A percentile compares a stretch with the other conserved stretches of the same genome.
These are phyloP conservation scores for Durio zibethinus DNA, from an alignment of 345 rosid species.

Conservation along the genomic window DNA sequence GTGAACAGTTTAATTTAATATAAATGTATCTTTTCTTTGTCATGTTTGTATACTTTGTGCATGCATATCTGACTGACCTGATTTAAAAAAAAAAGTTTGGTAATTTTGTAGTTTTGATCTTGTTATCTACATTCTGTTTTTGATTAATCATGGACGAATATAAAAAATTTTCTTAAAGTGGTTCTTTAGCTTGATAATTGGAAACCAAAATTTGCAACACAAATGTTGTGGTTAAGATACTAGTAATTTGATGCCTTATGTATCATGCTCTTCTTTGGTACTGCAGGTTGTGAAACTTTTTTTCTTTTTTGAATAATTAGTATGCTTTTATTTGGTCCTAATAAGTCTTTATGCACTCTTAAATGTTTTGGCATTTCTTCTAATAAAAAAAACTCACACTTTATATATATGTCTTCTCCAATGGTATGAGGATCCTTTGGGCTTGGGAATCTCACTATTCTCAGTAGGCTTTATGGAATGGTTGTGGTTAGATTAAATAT, in stretches of 20 bases:
- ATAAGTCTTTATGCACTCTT: not conserved
- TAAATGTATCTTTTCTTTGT: not conserved
- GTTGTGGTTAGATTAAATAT: not conserved
- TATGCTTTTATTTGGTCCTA: not conserved
- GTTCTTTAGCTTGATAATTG: not conserved
- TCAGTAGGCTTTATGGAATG: not conserved
- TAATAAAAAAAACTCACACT: not conserved
- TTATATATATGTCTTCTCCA: not conserved
- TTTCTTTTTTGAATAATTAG: not conserved
- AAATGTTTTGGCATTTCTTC: constrained; percentile 1
- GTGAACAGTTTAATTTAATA: constrained; percentile 37
- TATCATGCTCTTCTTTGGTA: not conserved
- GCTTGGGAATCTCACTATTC: not conserved
- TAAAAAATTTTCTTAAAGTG: not conserved
- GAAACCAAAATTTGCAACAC: not conserved
- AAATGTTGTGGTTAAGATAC: not conserved
- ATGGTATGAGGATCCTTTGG: not conserved
- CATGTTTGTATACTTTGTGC: not conserved
- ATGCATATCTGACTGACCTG: not conserved
- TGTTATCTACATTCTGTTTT: not conserved
- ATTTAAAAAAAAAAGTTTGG: no score
- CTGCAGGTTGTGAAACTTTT: not conserved
- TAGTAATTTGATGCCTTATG: not conserved
- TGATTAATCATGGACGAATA: not conserved
- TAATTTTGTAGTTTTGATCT: not conserved